Evolutionary conservation across 352 stramenopile genomes (phyloP), one percentile per base, ranked within the genome.

Genomic region (Pythium folliculosum): DNA sequence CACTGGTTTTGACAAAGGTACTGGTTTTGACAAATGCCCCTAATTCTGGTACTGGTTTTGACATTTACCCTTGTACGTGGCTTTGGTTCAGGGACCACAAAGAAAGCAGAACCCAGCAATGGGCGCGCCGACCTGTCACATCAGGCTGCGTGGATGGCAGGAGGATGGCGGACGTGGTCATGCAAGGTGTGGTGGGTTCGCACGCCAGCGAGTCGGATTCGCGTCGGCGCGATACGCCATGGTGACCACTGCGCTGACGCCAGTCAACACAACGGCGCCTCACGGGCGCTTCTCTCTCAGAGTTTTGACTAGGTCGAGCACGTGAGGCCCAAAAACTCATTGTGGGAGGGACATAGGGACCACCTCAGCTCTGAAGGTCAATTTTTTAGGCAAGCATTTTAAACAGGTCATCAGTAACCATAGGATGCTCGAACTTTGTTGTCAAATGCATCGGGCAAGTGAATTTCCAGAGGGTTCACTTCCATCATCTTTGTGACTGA

Each of bases 1-100:
- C 19, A 37, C 49, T 55, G 49, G 27, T 55, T 38, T 37, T 55
- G 49, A 55, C 49, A 55, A 55, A 55, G 49, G 49, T 55, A 55
- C 49, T 55, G 22, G 23, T 55, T 55, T 35, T 55, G 48, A 54
- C 23, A 54, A 54, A 54, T 54, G 48, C n/a, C 48, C 8, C 7
- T 22, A 14, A 27, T 6, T 35, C 35, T 35, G 48, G 48, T 54
- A 54, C 48, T 54, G 21, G 21, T 54, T 54, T 32, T 54, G 23
- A 55, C 49, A 55, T 55, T 55, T 55, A 52, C 17, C 19, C 45
- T n/a, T n/a, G n/a, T n/a, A n/a, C n/a, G n/a, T 55, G 37, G 4
- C 37, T 43, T 43, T 43, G 37, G 3, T 32, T 32, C 40, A 47
- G 17, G 40, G n/a, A n/a, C 40, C 40, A 13, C 40, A 47, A 2